Percentiles rank a stretch among this genome's conserved stretches.
Evolutionary conservation across 768 basidiomycete genomes (phyloP).

Genomic region (Podaxis pistillaris): DNA sequence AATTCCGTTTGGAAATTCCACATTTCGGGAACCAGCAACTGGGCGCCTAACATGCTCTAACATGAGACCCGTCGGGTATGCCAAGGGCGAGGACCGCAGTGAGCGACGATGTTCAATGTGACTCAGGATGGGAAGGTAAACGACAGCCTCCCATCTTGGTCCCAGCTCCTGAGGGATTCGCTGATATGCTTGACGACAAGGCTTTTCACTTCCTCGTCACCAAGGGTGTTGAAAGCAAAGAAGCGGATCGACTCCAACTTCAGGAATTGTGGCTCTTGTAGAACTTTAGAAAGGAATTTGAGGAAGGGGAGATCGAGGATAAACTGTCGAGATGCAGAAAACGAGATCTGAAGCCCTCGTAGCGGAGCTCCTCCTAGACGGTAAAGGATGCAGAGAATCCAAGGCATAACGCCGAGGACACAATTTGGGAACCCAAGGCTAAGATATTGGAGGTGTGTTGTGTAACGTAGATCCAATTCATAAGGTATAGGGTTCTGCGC

Average conservation of each 20-base stretch:
- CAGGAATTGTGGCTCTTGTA: slow-evolving; percentile 22
- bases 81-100: background rate
- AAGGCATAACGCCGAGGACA: slow-evolving; percentile 28
- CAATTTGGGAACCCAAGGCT: slow-evolving; percentile 27
- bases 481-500: background rate
- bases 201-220: slow-evolving; percentile 19
- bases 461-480: slow-evolving; percentile 22
- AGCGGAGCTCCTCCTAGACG: slow-evolving; percentile 19
- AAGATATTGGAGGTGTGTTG: slow-evolving; percentile 23
- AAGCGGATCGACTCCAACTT: slow-evolving; percentile 26
- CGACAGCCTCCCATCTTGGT: background rate
- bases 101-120: background rate
- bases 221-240: slow-evolving; percentile 21
- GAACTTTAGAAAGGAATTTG: slow-evolving; percentile 19
- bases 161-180: slow-evolving; percentile 1
- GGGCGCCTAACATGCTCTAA: background rate
- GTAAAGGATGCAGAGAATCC: slow-evolving; percentile 26
- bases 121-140: background rate
- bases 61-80: background rate
- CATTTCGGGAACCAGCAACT: background rate
- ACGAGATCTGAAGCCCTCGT: slow-evolving; percentile 24
- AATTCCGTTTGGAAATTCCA: slow-evolving; percentile 2
- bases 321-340: slow-evolving; percentile 30
- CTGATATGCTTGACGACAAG: slow-evolving; percentile 15
- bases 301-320: slow-evolving; percentile 29